These are phyloP conservation scores for Penicillium goetzii DNA, from an alignment of 495 filamentous ascomycete species.

Conservation along the genomic window DNA sequence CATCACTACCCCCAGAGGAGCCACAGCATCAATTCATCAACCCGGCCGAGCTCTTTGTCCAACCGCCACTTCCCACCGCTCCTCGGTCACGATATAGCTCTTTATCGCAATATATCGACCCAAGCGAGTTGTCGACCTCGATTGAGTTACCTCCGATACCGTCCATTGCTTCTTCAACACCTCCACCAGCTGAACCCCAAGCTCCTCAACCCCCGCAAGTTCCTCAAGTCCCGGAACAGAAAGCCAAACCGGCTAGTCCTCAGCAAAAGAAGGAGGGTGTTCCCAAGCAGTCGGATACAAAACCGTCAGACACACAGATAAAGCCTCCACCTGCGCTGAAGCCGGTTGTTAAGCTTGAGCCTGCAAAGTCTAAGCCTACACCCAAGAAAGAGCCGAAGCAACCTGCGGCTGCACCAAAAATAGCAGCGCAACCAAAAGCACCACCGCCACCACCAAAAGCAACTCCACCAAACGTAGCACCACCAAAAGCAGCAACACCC, in stretches of 20 bases:
- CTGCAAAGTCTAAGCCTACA: not conserved
- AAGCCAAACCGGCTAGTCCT: slow-evolving; percentile 4
- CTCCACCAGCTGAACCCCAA: slow-evolving; percentile 3
- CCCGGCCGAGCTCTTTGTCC: slow-evolving; percentile 46
- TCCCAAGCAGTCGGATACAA: slow-evolving; percentile 12
- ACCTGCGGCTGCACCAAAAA: not conserved
- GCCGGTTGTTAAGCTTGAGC: slow-evolving; percentile 19
- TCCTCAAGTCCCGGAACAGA: slow-evolving; percentile 11
- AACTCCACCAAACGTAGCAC: slow-evolving; percentile 1
- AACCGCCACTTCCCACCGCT: slow-evolving; percentile 36
- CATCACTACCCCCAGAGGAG: slow-evolving; percentile 25
- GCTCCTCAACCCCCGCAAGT: slow-evolving; percentile 6
- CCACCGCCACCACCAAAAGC: not conserved
- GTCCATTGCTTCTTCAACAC: slow-evolving; percentile 21
- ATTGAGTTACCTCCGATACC: slow-evolving; percentile 29
- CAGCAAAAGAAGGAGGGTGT: slow-evolving; percentile 1
- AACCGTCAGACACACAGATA: slow-evolving; percentile 14
- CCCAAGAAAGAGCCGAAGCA: slow-evolving; percentile 2
- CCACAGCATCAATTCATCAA: slow-evolving; percentile 52
- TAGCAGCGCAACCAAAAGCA: slow-evolving; percentile 1
- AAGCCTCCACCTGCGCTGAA: slow-evolving; percentile 8
- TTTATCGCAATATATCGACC: slow-evolving; percentile 35
- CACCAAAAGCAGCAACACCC: slow-evolving; percentile 16
- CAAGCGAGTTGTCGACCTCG: slow-evolving; percentile 30
- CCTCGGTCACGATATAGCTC: slow-evolving; percentile 36